phyloP scores from a whole-genome alignment of 2,329 filamentous ascomycete species.

The Cadophora gregata region DNA sequence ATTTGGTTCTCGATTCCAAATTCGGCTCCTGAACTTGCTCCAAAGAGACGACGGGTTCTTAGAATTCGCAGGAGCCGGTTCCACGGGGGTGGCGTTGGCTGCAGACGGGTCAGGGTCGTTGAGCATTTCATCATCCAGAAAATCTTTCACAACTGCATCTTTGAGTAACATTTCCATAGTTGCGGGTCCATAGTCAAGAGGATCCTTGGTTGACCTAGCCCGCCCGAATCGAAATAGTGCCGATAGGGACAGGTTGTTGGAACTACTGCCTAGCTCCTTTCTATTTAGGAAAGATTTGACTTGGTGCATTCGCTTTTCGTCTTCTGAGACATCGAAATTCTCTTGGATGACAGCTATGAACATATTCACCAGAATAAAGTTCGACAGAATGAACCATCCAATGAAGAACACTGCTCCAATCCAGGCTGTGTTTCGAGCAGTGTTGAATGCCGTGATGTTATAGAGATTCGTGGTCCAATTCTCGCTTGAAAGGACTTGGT shows the following conservation, averaged over 20 bases:
- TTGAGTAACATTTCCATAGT: constrained; percentile 97
- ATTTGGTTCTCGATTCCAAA: constrained; percentile 79
- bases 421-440: constrained; percentile 77
- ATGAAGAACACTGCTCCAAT: constrained; percentile 91
- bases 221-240: constrained; percentile 70
- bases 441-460: constrained; percentile 74
- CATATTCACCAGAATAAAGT: constrained; percentile 98
- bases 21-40: constrained; percentile 60
- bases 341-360: constrained; percentile 99
- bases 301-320: constrained; percentile 96
- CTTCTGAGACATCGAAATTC: constrained; percentile 98
- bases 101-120: constrained; percentile 45
- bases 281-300: constrained; percentile 93
- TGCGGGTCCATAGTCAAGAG: constrained; percentile 88
- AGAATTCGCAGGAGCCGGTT: constrained; percentile 53
- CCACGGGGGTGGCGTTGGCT: constrained; percentile 36
- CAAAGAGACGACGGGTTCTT: constrained; percentile 66
- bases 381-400: constrained; percentile 93
- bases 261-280: constrained; percentile 77
- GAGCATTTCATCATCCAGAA: constrained; percentile 77
- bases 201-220: constrained; percentile 71
- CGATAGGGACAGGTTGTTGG: constrained; percentile 77
- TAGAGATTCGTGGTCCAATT: constrained; percentile 94
- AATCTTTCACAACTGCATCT: constrained; percentile 92
- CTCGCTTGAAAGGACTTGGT: constrained; percentile 93